Base-by-base conservation (phyloP, 2,329 filamentous ascomycete genomes). In the Alternaria conjuncta region DNA sequence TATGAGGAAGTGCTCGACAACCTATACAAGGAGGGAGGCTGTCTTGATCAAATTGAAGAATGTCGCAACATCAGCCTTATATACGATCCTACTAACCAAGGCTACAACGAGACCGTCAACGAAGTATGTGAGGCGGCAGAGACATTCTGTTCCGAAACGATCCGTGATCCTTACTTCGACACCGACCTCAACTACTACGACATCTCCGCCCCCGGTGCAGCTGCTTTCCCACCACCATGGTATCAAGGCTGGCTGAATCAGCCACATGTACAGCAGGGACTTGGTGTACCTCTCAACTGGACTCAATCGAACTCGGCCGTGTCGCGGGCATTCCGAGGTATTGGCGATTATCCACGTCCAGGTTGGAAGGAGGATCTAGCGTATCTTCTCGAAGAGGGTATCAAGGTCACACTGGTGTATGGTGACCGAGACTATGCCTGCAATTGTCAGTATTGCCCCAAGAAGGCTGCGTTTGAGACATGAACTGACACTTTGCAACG, bases 211-310 rank as follows among this genome's bases (percentile, higher is more conserved):
- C 77, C 82, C 5, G 69, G 80, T 15, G 82, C 81, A 0, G 86
- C 87, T 59, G 68, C 69, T 0, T 78, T 71, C 44, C 75, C 71
- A 3, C 69, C 66, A 8, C 76, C 70, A 2, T 87, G 86, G 75
- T 85, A 84, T 71, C 73, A 83, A 10, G 86, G 85, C 3, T 90
- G 84, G 74, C 80, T 91, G 43, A 88, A 86, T 70, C 84, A 87
- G 64, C 79, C 82, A 4, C 83, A 85, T 70, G 86, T 89, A 1
- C 87, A 89, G 70, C 59, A 66, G 32, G 59, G 46, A 0, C 82
- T 91, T 1, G 89, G 88, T 5, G 85, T 88, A 0, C 86, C 86
- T 0, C 75, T 89, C 20, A 90, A 90, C 75, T 89, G 84, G 79
- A 86, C 86, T 3, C 73, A 78, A 23, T 77, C 73, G 6, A 77